Conservation (phyloP, 2,329 filamentous ascomycete species). For the Dactylellina leptospora region DNA sequence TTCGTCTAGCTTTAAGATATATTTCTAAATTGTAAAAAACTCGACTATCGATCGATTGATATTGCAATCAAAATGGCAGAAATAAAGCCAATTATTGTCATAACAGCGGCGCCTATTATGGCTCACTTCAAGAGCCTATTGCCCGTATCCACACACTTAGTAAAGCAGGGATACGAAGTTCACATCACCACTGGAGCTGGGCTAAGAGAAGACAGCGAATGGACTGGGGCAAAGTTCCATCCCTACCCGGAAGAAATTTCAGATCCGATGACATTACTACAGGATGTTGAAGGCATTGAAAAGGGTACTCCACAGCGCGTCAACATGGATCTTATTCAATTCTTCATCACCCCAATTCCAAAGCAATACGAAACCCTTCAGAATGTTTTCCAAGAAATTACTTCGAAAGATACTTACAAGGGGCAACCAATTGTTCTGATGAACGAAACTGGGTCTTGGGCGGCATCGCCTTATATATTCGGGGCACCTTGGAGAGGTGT, state of each 20-base stretch:
- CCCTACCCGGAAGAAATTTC: slow-evolving; percentile 58
- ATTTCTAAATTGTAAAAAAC: no score
- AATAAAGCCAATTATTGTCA: slow-evolving; percentile 41
- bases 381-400: slow-evolving; percentile 58
- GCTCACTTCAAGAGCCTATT: slow-evolving; percentile 55
- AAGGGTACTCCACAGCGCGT: slow-evolving; percentile 56
- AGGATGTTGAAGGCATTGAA: slow-evolving; percentile 54
- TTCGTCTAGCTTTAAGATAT: no score
- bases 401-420: slow-evolving; percentile 32
- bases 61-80: slow-evolving; percentile 34
- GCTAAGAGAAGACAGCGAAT: slow-evolving; percentile 60
- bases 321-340: slow-evolving; percentile 59
- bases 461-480: slow-evolving; percentile 60
- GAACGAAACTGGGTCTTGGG: slow-evolving; percentile 61
- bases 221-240: slow-evolving; percentile 61
- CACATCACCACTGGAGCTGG: slow-evolving; percentile 61
- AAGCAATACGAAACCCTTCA: slow-evolving; percentile 59
- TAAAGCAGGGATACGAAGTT: slow-evolving; percentile 61
- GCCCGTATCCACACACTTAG: slow-evolving; percentile 60
- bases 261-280: slow-evolving; percentile 41
- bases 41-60: no score
- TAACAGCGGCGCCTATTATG: slow-evolving; percentile 36
- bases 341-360: slow-evolving; percentile 60
- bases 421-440: slow-evolving; percentile 61
- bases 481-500: slow-evolving; percentile 59